Conservation (phyloP, 768 basidiomycete genomes). For the Termitomyces sp. region DNA sequence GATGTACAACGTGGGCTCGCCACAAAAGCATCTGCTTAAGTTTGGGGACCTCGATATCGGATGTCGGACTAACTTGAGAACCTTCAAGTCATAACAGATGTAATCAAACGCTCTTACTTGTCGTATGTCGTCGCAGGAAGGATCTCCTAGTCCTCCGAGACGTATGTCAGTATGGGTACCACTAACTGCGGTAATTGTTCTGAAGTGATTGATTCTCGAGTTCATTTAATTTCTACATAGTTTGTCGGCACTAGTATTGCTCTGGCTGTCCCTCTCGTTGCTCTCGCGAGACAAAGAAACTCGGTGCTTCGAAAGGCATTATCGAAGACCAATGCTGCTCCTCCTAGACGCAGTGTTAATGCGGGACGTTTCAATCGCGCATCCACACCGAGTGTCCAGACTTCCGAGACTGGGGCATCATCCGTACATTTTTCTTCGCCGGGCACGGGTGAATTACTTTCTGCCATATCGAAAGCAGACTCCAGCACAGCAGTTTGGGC, state of each 20-base stretch:
- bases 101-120: not conserved
- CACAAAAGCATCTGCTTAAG: not conserved
- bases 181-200: constrained; percentile 11
- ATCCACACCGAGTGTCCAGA: constrained; percentile 8
- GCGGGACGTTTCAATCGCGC: constrained; percentile 8
- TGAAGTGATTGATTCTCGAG: not conserved
- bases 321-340: constrained; percentile 18
- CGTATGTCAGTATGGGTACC: constrained; percentile 16
- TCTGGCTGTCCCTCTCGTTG: constrained; percentile 29
- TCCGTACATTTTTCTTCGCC: constrained; percentile 22
- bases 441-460: constrained; percentile 26
- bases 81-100: constrained; percentile 4
- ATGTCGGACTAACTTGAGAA: not conserved
- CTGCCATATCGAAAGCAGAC: constrained; percentile 30
- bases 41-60: no score
- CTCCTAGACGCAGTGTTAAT: constrained; percentile 23
- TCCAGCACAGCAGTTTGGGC: constrained; percentile 51
- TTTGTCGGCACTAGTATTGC: constrained; percentile 19
- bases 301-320: constrained; percentile 20
- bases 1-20: not conserved
- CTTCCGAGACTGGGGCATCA: constrained; percentile 16
- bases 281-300: constrained; percentile 28
- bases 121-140: not conserved
- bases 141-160: not conserved
- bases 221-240: constrained; percentile 2